Conservation (phyloP, 352 stramenopile species). For the Elongisporangium prolatum region DNA sequence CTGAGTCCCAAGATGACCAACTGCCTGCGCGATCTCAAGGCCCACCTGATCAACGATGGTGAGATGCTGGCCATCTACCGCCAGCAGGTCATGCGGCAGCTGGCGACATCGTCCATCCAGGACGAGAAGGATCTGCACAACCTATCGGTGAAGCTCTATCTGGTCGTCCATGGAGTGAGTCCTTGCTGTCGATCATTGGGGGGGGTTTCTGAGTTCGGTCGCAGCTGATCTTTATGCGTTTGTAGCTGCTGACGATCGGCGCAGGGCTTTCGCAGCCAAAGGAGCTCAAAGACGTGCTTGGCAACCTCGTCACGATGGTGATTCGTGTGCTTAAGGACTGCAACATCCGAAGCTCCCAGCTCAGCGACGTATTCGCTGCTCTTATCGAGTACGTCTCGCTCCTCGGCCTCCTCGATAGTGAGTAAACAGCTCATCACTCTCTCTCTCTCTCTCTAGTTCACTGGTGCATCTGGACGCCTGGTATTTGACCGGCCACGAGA, state of each 20-base stretch:
- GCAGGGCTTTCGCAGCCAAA: slow-evolving; percentile 71
- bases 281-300: slow-evolving; percentile 64
- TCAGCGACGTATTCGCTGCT: slow-evolving; percentile 57
- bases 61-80: slow-evolving; percentile 53
- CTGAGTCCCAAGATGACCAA: slow-evolving; percentile 58
- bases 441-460: slow-evolving; percentile 16
- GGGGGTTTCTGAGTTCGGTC: no score
- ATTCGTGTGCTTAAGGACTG: slow-evolving; percentile 61
- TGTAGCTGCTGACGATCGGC: slow-evolving; percentile 59
- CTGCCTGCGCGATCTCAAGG: slow-evolving; percentile 66
- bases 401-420: background rate
- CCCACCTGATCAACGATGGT: slow-evolving; percentile 68
- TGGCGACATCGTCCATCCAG: slow-evolving; percentile 18
- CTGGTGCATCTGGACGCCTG: slow-evolving; percentile 59
- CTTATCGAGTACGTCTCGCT: slow-evolving; percentile 45
- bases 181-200: no score
- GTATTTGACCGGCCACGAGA: slow-evolving; percentile 68
- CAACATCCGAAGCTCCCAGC: slow-evolving; percentile 23
- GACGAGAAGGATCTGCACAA: slow-evolving; percentile 15
- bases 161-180: slow-evolving; percentile 50
- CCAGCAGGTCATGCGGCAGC: slow-evolving; percentile 29
- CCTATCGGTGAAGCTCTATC: slow-evolving; percentile 50
- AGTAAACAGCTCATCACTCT: background rate
- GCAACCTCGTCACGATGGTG: slow-evolving; percentile 57
- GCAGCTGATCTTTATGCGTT: no score